Evolutionary conservation across 1,284 basidiomycete genomes (phyloP), one percentile per base, ranked within the genome.

Genomic region (Waitea zeae): DNA sequence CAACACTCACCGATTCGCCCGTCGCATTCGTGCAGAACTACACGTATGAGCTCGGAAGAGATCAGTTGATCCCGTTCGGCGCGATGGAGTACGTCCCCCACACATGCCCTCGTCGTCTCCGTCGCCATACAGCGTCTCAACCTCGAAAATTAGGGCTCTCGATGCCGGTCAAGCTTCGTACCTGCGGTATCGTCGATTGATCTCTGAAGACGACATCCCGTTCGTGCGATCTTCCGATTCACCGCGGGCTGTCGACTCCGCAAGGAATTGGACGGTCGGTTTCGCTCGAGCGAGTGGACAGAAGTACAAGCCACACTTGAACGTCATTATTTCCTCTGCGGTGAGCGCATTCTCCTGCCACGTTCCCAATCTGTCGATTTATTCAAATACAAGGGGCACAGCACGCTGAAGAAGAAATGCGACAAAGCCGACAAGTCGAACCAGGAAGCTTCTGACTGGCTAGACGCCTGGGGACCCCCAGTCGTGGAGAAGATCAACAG

Each of bases 351-450:
- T n/a, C n/a, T n/a, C n/a, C n/a, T n/a, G n/a, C n/a, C n/a, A n/a
- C n/a, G n/a, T n/a, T n/a, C n/a, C n/a, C n/a, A n/a, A n/a, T n/a
- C n/a, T n/a, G n/a, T n/a, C n/a, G n/a, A n/a, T n/a, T n/a, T n/a
- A n/a, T 54, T 62, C 12, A 67, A 71, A 45, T 50, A 53, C 5
- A 72, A 73, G 40, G 36, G 58, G 17, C 87, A 89, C 49, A 69
- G 82, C 46, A 89, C 86, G 0, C 61, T 90, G 1, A 68, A 82
- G 36, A n/a, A n/a, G n/a, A 54, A 55, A 57, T 90, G 84, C 43
- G 67, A 70, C 2, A 67, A 68, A 9, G 69, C 67, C 1, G 63
- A 66, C 12, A 48, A 46, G 17, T 51, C 65, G 2, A 59, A 63
- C 35, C 40, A 42, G 3, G 57, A 72, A 41, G 64, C 56, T 2